A percentile compares a stretch with the other conserved stretches of the same genome.
Evolutionary conservation across 305 asterid genomes (phyloP).

Genomic region (Fraxinus baroniana): DNA sequence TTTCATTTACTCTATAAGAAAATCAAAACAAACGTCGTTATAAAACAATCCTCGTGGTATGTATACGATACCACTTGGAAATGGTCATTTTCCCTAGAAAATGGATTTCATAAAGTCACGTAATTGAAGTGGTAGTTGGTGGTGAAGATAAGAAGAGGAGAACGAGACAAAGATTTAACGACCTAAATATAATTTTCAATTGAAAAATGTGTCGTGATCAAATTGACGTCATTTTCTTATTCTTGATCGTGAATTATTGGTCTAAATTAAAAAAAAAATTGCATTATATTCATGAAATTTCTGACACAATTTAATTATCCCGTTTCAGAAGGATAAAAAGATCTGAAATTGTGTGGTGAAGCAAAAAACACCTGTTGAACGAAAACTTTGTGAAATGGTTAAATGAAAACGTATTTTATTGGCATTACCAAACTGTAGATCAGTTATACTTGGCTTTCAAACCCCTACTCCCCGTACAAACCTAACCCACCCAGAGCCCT

Average conservation of each 20-base stretch:
- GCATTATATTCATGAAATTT: neutral
- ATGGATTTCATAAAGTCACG: neutral
- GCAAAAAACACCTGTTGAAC: neutral
- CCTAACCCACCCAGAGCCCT: slow-evolving; percentile 27
- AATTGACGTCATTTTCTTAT: neutral
- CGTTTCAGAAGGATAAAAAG: neutral
- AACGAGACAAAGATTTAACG: neutral
- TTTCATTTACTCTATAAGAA: neutral
- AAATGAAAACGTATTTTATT: slow-evolving; percentile 14
- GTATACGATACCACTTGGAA: neutral
- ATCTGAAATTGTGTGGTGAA: neutral
- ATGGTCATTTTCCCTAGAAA: neutral
- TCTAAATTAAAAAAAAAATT: neutral
- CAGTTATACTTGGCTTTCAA: slow-evolving; percentile 56
- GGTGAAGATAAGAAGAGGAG: neutral
- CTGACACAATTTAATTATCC: neutral
- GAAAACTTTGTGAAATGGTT: neutral
- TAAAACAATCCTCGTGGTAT: neutral
- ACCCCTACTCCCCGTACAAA: slow-evolving; percentile 12
- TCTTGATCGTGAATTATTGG: neutral
- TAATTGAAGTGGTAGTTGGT: neutral
- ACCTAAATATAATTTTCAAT: neutral
- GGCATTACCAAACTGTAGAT: slow-evolving; percentile 39
- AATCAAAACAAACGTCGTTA: neutral
- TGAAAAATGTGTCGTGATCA: neutral